Percentiles rank a stretch among this genome's conserved stretches.
Conservation (phyloP, 2,329 filamentous ascomycete species). For the Albophoma yamanashiensis region DNA sequence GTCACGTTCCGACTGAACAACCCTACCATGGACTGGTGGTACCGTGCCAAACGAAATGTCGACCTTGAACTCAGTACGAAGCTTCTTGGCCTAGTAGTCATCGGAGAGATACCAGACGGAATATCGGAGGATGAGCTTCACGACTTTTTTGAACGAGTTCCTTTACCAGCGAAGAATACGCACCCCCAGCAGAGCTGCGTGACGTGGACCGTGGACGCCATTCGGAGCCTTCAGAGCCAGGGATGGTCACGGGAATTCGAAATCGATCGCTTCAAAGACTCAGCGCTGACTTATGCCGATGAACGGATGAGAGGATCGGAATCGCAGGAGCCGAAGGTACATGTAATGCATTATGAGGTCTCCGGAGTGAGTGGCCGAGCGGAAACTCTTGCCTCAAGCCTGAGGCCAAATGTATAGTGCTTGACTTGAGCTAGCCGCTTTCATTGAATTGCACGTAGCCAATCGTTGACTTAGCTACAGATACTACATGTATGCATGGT, state of each 20-base stretch:
- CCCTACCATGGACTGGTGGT: slow-evolving; percentile 21
- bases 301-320: slow-evolving; percentile 10
- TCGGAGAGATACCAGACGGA: slow-evolving; percentile 12
- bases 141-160: slow-evolving; percentile 11
- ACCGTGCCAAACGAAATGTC: slow-evolving; percentile 8
- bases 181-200: slow-evolving; percentile 24
- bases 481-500: too few relatives aligned
- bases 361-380: too few relatives aligned
- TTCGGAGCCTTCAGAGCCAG: slow-evolving; percentile 12
- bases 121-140: slow-evolving; percentile 9
- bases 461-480: too few relatives aligned
- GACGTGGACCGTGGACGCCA: slow-evolving; percentile 17
- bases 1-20: slow-evolving; percentile 19
- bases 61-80: slow-evolving; percentile 10
- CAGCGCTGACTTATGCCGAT: slow-evolving; percentile 17
- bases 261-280: slow-evolving; percentile 14
- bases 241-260: slow-evolving; percentile 15
- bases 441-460: too few relatives aligned
- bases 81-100: slow-evolving; percentile 15
- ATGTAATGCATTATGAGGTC: slow-evolving; percentile 1
- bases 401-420: too few relatives aligned
- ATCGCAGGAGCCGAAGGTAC: slow-evolving; percentile 7
- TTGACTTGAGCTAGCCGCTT: too few relatives aligned
- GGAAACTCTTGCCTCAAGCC: too few relatives aligned
- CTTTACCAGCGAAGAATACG: slow-evolving; percentile 17